phyloP scores from a whole-genome alignment of 371 early-diverging fungal species.

The Circinella minor region DNA sequence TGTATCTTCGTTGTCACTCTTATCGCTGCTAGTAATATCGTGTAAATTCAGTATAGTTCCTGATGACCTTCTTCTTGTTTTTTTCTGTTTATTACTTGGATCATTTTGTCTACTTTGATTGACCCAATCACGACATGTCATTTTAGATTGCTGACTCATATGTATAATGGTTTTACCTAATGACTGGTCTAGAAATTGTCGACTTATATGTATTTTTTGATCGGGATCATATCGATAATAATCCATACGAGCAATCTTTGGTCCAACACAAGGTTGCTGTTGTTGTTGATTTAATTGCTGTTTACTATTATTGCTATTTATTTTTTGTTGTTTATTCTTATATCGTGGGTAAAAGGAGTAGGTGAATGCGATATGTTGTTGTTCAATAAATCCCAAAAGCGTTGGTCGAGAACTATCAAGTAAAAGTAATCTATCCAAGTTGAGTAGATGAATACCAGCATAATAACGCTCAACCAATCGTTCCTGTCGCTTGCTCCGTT shows the following conservation, averaged over 20 bases:
- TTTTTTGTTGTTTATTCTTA: background rate
- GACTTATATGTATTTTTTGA: background rate
- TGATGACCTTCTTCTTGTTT: background rate
- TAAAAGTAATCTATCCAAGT: background rate
- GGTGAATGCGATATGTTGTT: slow-evolving; percentile 62
- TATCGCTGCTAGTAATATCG: background rate
- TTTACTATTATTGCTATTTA: slow-evolving; percentile 24
- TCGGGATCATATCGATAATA: background rate
- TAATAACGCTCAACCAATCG: background rate
- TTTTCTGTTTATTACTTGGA: background rate
- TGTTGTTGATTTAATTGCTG: background rate
- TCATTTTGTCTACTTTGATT: background rate
- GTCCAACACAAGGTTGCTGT: background rate
- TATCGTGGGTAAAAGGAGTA: slow-evolving; percentile 50
- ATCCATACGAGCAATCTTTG: background rate
- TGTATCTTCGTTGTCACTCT: background rate
- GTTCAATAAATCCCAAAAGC: slow-evolving; percentile 48
- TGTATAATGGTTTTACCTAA: background rate
- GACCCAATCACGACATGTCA: background rate
- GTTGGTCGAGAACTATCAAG: background rate
- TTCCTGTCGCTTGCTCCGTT: background rate
- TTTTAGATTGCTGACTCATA: background rate
- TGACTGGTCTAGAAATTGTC: background rate
- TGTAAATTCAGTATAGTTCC: background rate
- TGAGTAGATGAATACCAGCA: background rate